phyloP scores from a whole-genome alignment of 2,329 filamentous ascomycete species.

The Fusarium sp. region DNA sequence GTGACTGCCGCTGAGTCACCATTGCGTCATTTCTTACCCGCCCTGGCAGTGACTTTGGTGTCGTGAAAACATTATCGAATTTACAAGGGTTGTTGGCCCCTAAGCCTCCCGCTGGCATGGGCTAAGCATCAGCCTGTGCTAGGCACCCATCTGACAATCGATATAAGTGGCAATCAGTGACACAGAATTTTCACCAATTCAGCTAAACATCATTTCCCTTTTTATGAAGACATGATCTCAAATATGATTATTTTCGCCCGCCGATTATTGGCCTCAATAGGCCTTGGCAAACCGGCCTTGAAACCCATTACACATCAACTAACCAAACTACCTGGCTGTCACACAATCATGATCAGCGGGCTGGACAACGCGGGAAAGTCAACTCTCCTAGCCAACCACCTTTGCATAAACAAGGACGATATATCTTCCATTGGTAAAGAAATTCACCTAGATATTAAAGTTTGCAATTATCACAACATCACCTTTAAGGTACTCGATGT shows the following conservation, averaged over 20 bases:
- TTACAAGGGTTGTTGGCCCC: no score
- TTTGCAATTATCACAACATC: not conserved
- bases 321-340: constrained; percentile 5
- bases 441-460: not conserved
- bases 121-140: no score
- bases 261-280: not conserved
- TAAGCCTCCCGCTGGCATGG: no score
- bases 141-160: no score
- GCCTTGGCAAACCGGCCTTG: not conserved
- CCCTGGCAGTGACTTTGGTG: not conserved
- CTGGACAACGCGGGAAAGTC: constrained; percentile 5
- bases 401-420: not conserved
- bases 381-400: not conserved
- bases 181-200: no score
- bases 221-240: not conserved
- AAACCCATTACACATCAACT: not conserved
- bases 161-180: no score
- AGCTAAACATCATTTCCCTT: no score
- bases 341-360: constrained; percentile 1
- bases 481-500: constrained; percentile 6
- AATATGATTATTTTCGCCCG: not conserved
- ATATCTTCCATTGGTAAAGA: not conserved
- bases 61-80: no score
- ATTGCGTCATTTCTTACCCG: constrained; percentile 11
- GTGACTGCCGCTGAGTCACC: constrained; percentile 21